phyloP scores from a whole-genome alignment of 768 basidiomycete species.

The Podaxis rugospora region DNA sequence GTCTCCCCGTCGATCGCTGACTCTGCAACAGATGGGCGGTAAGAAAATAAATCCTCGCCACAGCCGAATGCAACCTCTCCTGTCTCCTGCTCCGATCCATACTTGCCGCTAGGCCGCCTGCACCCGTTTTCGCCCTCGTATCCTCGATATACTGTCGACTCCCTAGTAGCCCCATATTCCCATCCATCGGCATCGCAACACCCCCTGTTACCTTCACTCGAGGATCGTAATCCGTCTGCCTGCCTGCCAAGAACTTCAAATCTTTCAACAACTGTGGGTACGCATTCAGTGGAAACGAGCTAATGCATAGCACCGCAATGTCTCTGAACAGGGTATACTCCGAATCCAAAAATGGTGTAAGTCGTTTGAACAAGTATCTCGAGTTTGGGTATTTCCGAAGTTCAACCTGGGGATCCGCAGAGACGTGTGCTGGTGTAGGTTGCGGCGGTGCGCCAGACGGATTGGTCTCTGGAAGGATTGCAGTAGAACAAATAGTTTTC shows the following conservation, averaged over 20 bases:
- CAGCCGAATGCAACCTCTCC: slow-evolving; percentile 78
- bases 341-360: slow-evolving; percentile 84
- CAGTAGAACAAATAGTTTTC: slow-evolving; percentile 81
- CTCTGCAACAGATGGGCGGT: slow-evolving; percentile 76
- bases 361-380: slow-evolving; percentile 76
- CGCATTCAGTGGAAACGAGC: slow-evolving; percentile 71
- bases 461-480: slow-evolving; percentile 61
- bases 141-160: slow-evolving; percentile 68
- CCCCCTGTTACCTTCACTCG: slow-evolving; percentile 32
- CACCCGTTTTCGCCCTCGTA: slow-evolving; percentile 41
- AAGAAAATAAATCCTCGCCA: slow-evolving; percentile 84
- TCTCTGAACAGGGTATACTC: slow-evolving; percentile 83
- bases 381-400: slow-evolving; percentile 81
- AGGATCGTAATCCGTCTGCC: slow-evolving; percentile 81
- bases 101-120: slow-evolving; percentile 30
- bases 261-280: slow-evolving; percentile 85
- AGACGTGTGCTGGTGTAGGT: slow-evolving; percentile 7
- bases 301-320: slow-evolving; percentile 84
- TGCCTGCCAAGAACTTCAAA: slow-evolving; percentile 70
- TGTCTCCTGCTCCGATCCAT: slow-evolving; percentile 63
- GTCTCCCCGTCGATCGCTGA: slow-evolving; percentile 62
- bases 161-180: slow-evolving; percentile 30
- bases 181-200: slow-evolving; percentile 33
- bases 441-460: slow-evolving; percentile 62
- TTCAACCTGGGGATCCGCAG: slow-evolving; percentile 60